Conservation (phyloP, 805 yeast species). For the Metschnikowia matae region DNA sequence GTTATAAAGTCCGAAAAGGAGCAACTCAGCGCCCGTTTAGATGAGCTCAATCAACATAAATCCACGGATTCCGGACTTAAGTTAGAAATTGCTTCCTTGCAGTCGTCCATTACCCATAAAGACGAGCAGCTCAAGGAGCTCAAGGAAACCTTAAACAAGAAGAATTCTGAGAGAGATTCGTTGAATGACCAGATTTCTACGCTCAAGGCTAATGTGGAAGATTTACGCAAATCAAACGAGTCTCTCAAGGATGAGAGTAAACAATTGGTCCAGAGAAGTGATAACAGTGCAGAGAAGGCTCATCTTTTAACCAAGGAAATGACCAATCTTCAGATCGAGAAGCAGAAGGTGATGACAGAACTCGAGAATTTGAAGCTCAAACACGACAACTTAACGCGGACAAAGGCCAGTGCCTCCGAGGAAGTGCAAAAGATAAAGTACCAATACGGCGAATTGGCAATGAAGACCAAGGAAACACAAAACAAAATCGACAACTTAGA, state of each 20-base stretch:
- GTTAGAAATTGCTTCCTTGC: slow-evolving; percentile 45
- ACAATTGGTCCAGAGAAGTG: slow-evolving; percentile 41
- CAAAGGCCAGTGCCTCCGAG: slow-evolving; percentile 33
- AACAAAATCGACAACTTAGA: slow-evolving; percentile 62
- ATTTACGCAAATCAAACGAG: slow-evolving; percentile 33
- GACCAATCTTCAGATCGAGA: slow-evolving; percentile 40
- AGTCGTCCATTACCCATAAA: slow-evolving; percentile 42
- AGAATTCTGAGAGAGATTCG: slow-evolving; percentile 36
- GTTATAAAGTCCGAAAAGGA: slow-evolving; percentile 28
- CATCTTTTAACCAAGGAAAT: slow-evolving; percentile 33
- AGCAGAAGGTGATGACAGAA: slow-evolving; percentile 36
- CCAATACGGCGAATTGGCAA: slow-evolving; percentile 67
- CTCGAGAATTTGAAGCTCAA: slow-evolving; percentile 39
- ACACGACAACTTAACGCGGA: slow-evolving; percentile 29
- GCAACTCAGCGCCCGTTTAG: slow-evolving; percentile 31
- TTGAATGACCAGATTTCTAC: slow-evolving; percentile 36
- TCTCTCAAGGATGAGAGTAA: slow-evolving; percentile 36
- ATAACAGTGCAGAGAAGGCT: slow-evolving; percentile 28
- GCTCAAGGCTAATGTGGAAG: slow-evolving; percentile 39
- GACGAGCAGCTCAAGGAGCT: slow-evolving; percentile 39
- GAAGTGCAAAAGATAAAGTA: slow-evolving; percentile 48
- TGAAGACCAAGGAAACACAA: slow-evolving; percentile 63
- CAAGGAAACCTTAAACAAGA: slow-evolving; percentile 28
- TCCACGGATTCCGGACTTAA: slow-evolving; percentile 43
- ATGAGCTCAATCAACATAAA: slow-evolving; percentile 27